Conservation (phyloP, 2,329 filamentous ascomycete species). For the Plenodomus biglobosus region DNA sequence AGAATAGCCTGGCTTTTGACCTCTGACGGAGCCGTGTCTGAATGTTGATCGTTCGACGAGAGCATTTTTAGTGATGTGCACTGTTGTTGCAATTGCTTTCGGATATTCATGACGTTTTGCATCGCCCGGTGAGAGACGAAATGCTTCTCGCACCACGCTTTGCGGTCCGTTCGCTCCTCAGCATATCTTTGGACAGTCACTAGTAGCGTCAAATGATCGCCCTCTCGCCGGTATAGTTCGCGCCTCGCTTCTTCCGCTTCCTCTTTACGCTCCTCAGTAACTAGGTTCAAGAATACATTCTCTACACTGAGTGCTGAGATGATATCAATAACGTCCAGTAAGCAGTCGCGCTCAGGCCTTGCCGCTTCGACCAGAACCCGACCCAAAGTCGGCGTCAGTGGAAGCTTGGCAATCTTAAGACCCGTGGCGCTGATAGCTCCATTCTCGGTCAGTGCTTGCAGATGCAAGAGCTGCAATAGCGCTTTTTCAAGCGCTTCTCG, state of each 20-base stretch:
- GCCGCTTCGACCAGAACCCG: conserved; percentile 81
- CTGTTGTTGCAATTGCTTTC: conserved; percentile 62
- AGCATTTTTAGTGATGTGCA: conserved; percentile 53
- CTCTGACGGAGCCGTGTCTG: conserved; percentile 35
- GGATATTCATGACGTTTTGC: conserved; percentile 66
- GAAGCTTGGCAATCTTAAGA: conserved; percentile 76
- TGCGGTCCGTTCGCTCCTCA: conserved; percentile 59
- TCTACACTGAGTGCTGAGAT: conserved; percentile 67
- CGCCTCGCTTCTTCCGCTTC: conserved; percentile 58
- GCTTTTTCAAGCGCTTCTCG: conserved; percentile 79
- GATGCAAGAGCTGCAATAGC: conserved; percentile 73
- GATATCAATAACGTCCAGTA: conserved; percentile 84
- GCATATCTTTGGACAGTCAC: conserved; percentile 63
- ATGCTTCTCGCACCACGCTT: conserved; percentile 61
- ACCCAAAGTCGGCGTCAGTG: conserved; percentile 77
- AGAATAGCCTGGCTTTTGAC: conserved; percentile 55
- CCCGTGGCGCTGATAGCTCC: conserved; percentile 75
- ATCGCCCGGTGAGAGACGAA: conserved; percentile 65
- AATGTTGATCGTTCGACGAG: conserved; percentile 18
- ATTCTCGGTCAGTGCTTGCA: conserved; percentile 72
- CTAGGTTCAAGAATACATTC: conserved; percentile 62
- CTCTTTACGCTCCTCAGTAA: conserved; percentile 62
- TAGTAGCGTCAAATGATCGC: conserved; percentile 65
- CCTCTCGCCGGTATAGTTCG: conserved; percentile 61
- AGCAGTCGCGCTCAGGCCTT: conserved; percentile 68